phyloP scores from a whole-genome alignment of 2,329 filamentous ascomycete genomes.

The Lasiodiplodia theobromae region DNA sequence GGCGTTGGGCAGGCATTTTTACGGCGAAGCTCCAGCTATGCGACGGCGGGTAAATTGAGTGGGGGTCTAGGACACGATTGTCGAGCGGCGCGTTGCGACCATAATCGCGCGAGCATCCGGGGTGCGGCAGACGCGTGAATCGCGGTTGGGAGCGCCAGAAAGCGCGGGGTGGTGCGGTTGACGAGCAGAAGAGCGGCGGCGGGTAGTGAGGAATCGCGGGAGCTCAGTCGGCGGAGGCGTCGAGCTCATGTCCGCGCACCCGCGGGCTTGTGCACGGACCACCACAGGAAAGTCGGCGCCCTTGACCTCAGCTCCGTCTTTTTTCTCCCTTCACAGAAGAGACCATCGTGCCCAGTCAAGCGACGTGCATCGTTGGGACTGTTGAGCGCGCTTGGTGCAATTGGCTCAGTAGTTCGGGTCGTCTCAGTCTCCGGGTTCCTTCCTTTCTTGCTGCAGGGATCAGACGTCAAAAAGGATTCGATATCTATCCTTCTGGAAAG shows the following conservation, averaged over 20 bases:
- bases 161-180: neutral
- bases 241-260: neutral
- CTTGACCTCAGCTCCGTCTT: neutral
- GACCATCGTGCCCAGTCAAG: neutral
- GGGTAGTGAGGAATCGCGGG: constrained; percentile 6
- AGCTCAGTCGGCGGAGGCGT: constrained; percentile 15
- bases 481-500: neutral
- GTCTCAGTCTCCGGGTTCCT: too few species aligned
- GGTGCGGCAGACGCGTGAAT: neutral
- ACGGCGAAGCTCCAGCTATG: neutral
- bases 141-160: neutral
- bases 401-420: neutral
- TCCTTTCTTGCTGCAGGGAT: neutral
- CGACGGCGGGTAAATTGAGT: neutral
- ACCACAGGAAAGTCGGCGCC: neutral
- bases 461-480: neutral
- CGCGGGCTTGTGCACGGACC: constrained; percentile 1
- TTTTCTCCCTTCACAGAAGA: neutral
- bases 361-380: neutral
- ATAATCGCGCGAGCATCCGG: neutral
- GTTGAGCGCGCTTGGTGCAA: neutral
- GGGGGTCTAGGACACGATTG: neutral
- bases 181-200: neutral
- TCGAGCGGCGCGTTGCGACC: neutral
- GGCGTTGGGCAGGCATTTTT: constrained; percentile 77